Conservation (phyloP, 2,329 filamentous ascomycete genomes). For the Colletotrichum salicis region DNA sequence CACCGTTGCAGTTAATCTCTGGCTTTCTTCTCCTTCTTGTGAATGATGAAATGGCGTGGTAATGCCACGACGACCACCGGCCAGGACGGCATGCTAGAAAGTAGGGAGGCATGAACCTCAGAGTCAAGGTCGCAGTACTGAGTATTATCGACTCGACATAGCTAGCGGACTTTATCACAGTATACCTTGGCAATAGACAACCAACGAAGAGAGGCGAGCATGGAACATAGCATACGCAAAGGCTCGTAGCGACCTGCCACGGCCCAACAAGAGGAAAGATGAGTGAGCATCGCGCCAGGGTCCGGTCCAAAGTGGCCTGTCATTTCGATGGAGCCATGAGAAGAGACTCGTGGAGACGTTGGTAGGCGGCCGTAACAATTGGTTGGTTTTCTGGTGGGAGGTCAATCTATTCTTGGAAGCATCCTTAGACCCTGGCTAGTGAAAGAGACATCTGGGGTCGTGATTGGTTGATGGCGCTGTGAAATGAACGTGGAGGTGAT, state of each 20-base stretch:
- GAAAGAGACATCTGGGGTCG: constrained; percentile 15
- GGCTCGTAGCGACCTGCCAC: constrained; percentile 15
- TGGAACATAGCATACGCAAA: constrained; percentile 17
- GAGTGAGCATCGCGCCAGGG: constrained; percentile 27
- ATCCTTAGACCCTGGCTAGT: constrained; percentile 10
- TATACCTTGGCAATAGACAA: not conserved
- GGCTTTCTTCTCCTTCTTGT: not conserved
- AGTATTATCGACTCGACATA: constrained; percentile 1
- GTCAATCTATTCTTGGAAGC: constrained; percentile 39
- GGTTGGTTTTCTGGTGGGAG: constrained; percentile 22
- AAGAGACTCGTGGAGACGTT: constrained; percentile 22
- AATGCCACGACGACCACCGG: not conserved
- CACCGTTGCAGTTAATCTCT: not conserved
- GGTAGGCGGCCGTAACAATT: constrained; percentile 19
- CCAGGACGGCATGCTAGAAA: constrained; percentile 6
- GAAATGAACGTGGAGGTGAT: constrained; percentile 29
- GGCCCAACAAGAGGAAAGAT: constrained; percentile 6
- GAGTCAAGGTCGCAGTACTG: constrained; percentile 3
- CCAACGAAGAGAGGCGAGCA: constrained; percentile 8
- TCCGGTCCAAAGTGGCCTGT: constrained; percentile 26
- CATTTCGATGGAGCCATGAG: constrained; percentile 29
- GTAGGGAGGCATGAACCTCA: not conserved
- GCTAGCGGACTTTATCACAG: not conserved
- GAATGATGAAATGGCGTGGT: not conserved
- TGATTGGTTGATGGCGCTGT: constrained; percentile 36